Evolutionary conservation across 2,329 filamentous ascomycete species (phyloP), one percentile per base, ranked within the genome.

Genomic region (Fusarium pilosicola): DNA sequence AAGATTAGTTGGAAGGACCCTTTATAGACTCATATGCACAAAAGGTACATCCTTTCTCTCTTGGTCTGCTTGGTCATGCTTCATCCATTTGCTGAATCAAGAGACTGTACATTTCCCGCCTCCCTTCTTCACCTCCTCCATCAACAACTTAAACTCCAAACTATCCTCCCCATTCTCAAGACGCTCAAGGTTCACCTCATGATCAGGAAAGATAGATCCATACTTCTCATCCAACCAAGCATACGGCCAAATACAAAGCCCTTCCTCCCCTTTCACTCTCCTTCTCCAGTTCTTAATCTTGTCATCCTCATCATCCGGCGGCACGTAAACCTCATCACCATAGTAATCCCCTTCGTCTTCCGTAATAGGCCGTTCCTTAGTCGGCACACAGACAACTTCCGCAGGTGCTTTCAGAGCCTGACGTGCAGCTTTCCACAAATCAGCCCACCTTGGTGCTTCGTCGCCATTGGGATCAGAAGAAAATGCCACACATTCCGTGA

Each of bases 171-270:
- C 54, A 13, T 5, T 18, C 10, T 36, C 38, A 10, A 71, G 38
- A 3, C 24, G 45, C 8, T 41, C 18, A 12, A n/a, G 13, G 7
- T 71, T 71, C 17, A 15, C 14, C 3, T 28, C 52, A 9, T 48
- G 5, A 11, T 51, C 18, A 22, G 48, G n/a, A n/a, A 20, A 36
- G 3, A 32, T 3, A 20, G 20, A 28, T 6, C 68, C 69, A 38
- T 55, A 71, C 18, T 49, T 55, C 4, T 57, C 46, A 52, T 60
- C 34, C n/a, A 54, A 6, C 17, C 42, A 22, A 1, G 15, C 64
- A 26, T 72, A 69, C 2, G 64, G 70, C 68, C 64, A 72, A 1
- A 65, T 48, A 24, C 49, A 36, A n/a, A 56, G n/a, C 4, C 48
- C 44, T 6, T 46, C 20, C 8, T 57, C 39, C 13, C 61, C 49